Base-by-base conservation (phyloP, 2,329 filamentous ascomycete genomes). In the Alternaria novae-zelandiae region DNA sequence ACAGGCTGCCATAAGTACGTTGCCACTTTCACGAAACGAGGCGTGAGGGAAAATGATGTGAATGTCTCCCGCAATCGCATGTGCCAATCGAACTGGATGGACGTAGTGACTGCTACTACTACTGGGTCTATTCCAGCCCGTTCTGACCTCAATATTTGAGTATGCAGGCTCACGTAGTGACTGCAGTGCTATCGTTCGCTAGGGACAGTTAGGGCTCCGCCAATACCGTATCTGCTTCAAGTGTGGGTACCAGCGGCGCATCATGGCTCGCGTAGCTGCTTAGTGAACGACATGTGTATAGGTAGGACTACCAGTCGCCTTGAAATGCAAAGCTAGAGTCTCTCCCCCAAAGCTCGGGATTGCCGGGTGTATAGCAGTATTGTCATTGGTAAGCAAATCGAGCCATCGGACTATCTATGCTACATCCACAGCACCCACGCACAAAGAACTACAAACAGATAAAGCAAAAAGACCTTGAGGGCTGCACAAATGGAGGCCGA, bases 361-460 rank as follows among this genome's bases (percentile, higher is more conserved):
- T 36, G 15, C 32, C 15, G 7, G 30, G 7, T 36, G 7, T 36
- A 7, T 36, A 36, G 32, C 15, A 9, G 8, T 0, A 36, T 36
- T 30, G 13, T 1, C 4, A 36, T 36, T 36, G 8, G 32, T 5
- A n/a, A 8, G 30, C 30, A 8, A 4, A 4, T 15, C 1, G 4
- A n/a, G 13, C 9, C 1, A 9, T n/a, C 15, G 4, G 4, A 36
- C 15, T n/a, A 36, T 15, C 32, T 36, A 5, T 36, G 15, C 32
- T 4, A 5, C 32, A n/a, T 36, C 4, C 15, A 36, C 32, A 36
- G 32, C 32, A 36, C 32, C 32, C 0, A 36, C 32, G 1, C 32
- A 0, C 1, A 5, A 1, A n/a, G 0, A 3, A 36, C 32, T 5
- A 36, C 7, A n/a, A 9, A 36, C 4, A n/a, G 0, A 5, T 9